These are phyloP conservation scores for Trichosporon faecale DNA, from an alignment of 1,284 basidiomycete genomes.

Conservation along the genomic window DNA sequence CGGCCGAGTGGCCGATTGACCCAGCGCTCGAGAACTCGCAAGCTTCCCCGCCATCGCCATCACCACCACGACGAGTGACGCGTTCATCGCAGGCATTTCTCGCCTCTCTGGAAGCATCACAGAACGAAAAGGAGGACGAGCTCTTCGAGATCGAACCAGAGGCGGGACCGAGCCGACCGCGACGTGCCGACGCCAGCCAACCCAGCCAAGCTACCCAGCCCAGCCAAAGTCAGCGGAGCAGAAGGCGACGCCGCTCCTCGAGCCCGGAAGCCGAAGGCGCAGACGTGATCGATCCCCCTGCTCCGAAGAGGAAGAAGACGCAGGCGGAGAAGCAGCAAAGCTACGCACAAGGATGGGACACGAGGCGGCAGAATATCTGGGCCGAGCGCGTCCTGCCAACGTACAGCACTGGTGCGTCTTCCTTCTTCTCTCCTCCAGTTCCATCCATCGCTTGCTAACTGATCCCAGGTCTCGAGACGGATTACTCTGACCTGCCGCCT, in stretches of 20 bases:
- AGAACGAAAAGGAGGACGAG: neutral
- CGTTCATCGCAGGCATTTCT: too few species aligned
- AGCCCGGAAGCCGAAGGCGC: neutral
- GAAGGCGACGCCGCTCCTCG: neutral
- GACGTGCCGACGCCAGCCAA: too few species aligned
- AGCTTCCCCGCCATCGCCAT: neutral
- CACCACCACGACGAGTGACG: too few species aligned
- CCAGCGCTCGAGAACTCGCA: neutral
- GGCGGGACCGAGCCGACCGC: neutral
- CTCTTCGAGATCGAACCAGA: neutral
- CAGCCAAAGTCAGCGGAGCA: neutral
- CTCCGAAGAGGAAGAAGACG: neutral
- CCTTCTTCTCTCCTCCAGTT: neutral
- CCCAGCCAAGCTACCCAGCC: neutral
- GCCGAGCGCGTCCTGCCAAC: neutral
- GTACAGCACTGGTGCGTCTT: neutral
- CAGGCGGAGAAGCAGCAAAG: neutral
- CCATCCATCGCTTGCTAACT: neutral
- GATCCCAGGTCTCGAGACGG: neutral
- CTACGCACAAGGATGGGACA: conserved; percentile 5
- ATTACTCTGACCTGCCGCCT: neutral
- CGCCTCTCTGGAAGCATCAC: neutral
- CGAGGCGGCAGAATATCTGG: neutral
- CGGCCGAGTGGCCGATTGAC: conserved; percentile 5
- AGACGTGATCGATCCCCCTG: neutral